phyloP scores from a whole-genome alignment of 306 rosid genomes.

The Coriaria nepalensis region DNA sequence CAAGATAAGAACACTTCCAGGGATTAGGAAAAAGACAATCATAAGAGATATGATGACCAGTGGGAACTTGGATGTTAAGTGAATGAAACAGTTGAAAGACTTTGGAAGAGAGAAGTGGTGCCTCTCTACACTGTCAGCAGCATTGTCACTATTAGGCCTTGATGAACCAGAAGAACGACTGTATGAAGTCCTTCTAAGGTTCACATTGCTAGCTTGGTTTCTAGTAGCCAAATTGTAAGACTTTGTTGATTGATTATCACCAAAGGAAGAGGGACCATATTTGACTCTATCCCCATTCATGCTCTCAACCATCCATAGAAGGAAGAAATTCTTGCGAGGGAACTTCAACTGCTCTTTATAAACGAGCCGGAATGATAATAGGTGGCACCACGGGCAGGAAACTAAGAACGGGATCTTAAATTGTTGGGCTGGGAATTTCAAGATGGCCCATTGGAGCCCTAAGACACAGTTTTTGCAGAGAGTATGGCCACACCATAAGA shows the following conservation, averaged over 20 bases:
- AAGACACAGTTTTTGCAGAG: slow-evolving; percentile 76
- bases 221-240: slow-evolving; percentile 29
- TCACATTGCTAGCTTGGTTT: slow-evolving; percentile 29
- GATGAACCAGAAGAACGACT: slow-evolving; percentile 19
- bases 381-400: slow-evolving; percentile 87
- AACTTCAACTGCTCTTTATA: slow-evolving; percentile 63
- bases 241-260: slow-evolving; percentile 36
- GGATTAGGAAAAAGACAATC: slow-evolving; percentile 49
- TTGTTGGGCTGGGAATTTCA: slow-evolving; percentile 58
- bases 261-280: slow-evolving; percentile 20
- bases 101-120: slow-evolving; percentile 38
- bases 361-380: slow-evolving; percentile 51
- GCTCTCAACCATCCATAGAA: slow-evolving; percentile 94
- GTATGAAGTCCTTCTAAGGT: slow-evolving; percentile 35
- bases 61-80: slow-evolving; percentile 71
- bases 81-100: slow-evolving; percentile 64
- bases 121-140: slow-evolving; percentile 22
- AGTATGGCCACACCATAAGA: slow-evolving; percentile 92
- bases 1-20: slow-evolving; percentile 58
- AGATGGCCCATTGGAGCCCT: slow-evolving; percentile 79
- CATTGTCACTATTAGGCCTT: slow-evolving; percentile 19
- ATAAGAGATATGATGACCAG: slow-evolving; percentile 52
- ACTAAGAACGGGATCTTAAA: slow-evolving; percentile 52
- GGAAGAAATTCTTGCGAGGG: slow-evolving; percentile 78
- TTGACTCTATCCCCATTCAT: slow-evolving; percentile 62